Evolutionary conservation across 441 rosid genomes (phyloP).

Genomic region (Sinapis alba): DNA sequence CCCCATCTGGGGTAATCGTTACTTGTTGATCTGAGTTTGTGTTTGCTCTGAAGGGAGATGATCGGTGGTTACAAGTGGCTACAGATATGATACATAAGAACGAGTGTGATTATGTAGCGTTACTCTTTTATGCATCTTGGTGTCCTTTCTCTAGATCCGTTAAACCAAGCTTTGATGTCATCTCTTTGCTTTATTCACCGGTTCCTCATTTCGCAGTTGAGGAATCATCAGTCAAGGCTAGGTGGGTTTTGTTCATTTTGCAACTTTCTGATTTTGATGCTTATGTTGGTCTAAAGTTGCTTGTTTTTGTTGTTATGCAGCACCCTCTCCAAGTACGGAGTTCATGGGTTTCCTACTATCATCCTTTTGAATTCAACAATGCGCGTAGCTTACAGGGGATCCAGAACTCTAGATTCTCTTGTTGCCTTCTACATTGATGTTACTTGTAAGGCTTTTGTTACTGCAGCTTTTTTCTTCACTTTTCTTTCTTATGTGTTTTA

Average conservation of each 20-base stretch:
- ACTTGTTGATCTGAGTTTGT: neutral
- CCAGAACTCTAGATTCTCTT: slow-evolving; percentile 61
- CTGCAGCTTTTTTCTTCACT: neutral
- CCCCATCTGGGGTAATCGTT: neutral
- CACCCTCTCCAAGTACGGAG: slow-evolving; percentile 75
- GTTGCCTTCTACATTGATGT: slow-evolving; percentile 57
- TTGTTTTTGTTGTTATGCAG: slow-evolving; percentile 41
- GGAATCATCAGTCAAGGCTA: slow-evolving; percentile 75
- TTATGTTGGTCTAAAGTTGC: neutral
- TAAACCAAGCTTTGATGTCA: slow-evolving; percentile 59
- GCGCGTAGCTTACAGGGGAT: slow-evolving; percentile 62
- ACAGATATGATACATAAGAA: slow-evolving; percentile 56
- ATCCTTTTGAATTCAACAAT: slow-evolving; percentile 68
- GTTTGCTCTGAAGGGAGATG: slow-evolving; percentile 61
- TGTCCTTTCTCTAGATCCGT: slow-evolving; percentile 76
- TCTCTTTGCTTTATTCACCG: slow-evolving; percentile 64
- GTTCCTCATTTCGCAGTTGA: slow-evolving; percentile 70
- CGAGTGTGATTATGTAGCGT: slow-evolving; percentile 56
- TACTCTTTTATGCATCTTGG: slow-evolving; percentile 89
- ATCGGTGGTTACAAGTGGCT: slow-evolving; percentile 57
- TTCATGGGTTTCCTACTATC: slow-evolving; percentile 79
- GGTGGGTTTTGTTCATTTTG: slow-evolving; percentile 46
- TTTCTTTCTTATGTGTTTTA: neutral
- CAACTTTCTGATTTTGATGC: too few species aligned
- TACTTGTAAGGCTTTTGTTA: slow-evolving; percentile 50